phyloP scores from a whole-genome alignment of 2,329 filamentous ascomycete species.

The Fusarium paranaense region DNA sequence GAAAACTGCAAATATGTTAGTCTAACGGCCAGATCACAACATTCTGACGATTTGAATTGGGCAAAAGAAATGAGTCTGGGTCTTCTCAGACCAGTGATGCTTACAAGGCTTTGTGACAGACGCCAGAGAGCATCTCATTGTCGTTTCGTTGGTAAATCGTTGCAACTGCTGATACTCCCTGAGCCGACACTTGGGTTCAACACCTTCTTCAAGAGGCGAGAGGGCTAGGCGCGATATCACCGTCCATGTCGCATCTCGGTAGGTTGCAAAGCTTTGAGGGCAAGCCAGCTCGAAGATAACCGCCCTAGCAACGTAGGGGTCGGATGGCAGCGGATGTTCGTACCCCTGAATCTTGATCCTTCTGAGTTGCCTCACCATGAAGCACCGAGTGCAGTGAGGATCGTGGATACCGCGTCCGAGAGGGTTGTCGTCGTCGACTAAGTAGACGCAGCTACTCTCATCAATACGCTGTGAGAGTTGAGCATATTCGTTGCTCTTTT shows the following conservation, averaged over 20 bases:
- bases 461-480: slow-evolving; percentile 46
- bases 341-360: slow-evolving; percentile 52
- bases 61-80: not conserved
- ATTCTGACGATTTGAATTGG: not conserved
- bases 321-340: slow-evolving; percentile 55
- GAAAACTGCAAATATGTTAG: slow-evolving; percentile 34
- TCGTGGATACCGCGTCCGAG: slow-evolving; percentile 37
- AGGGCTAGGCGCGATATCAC: slow-evolving; percentile 49
- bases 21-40: not conserved
- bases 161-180: slow-evolving; percentile 40
- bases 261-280: slow-evolving; percentile 49
- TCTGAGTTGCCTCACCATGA: slow-evolving; percentile 41
- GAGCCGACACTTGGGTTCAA: slow-evolving; percentile 39
- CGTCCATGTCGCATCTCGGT: slow-evolving; percentile 57
- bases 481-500: slow-evolving; percentile 47
- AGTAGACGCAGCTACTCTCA: slow-evolving; percentile 47
- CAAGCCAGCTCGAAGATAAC: slow-evolving; percentile 56
- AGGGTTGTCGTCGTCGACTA: slow-evolving; percentile 33
- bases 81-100: slow-evolving; percentile 1
- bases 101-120: slow-evolving; percentile 48
- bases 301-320: slow-evolving; percentile 45
- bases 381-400: slow-evolving; percentile 51
- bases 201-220: slow-evolving; percentile 21
- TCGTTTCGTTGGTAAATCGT: slow-evolving; percentile 19
- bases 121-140: slow-evolving; percentile 41